Base-by-base conservation (phyloP, 2,329 filamentous ascomycete species). In the Fusarium euwallaceae region DNA sequence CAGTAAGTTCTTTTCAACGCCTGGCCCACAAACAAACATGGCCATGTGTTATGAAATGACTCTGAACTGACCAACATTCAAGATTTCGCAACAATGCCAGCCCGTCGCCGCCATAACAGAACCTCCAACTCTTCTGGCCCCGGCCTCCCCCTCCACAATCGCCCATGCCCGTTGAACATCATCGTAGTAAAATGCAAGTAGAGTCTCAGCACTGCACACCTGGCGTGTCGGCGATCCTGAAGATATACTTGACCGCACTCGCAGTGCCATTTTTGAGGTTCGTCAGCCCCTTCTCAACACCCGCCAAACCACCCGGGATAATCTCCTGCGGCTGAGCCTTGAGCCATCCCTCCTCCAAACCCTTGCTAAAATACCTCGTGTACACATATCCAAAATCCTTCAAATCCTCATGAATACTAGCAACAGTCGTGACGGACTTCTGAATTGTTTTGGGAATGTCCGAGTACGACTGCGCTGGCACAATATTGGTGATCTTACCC, bases 221-320 rank as follows among this genome's bases (percentile, higher is more conserved):
- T 2, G 67, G 67, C 2, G 72, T 74, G 7, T 74, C 71, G 1
- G 61, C 24, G 1, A 74, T 72, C 7, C 14, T 63, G 2, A 69
- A 74, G 0, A 74, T 61, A 36, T 69, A 74, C 22, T 74, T 74
- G 2, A 63, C 64, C 6, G 71, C 72, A 24, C 71, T 72, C 3
- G 24, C 68, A 6, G 41, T 63, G 0, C 68, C 64, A 2, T 32
- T 72, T 24, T 74, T 69, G 11, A 74, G 24, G 1, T 45, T 48
- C 0, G 1, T 8, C 2, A 74, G 24, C 0, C 71, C 72, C 17
- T 61, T n/a, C n/a, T 72, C 61, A 10, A 74, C 16, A 2, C 68
- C 72, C 5, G 17, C 29, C 20, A 74, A 14, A 5, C 72, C 72
- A n/a, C 69, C 59, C 1, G 65, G 53, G 8, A 75, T 48, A 0